Base-by-base conservation (phyloP, 345 rosid species). In the Orychophragmus violaceus region DNA sequence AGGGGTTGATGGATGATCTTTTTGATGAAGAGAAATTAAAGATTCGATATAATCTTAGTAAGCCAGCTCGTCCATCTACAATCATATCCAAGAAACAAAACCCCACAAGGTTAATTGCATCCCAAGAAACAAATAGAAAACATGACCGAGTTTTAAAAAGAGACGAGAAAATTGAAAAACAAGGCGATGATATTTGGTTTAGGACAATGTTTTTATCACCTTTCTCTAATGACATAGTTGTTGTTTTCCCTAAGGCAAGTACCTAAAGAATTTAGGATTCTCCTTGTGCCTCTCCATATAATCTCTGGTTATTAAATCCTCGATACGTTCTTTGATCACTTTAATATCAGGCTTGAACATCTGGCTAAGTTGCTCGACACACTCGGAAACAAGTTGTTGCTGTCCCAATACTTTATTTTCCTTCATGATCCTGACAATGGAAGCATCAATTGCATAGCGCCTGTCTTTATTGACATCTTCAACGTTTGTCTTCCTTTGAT, bases 261-360 rank as follows among this genome's bases (percentile, higher is more conserved):
- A 94, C 84, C 79, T 79, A 68, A 78, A 90, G 75, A 75, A 22
- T 68, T 79, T 88, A 16, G 79, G 81, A 50, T 90, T 87, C 51
- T 87, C 93, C 72, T 83, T 82, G 63, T 91, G 96, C 68, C 97
- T 87, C 78, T 90, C 99, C 78, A 94, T 68, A 54, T 88, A 94
- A 52, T 94, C 97, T 30, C 91, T 80, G 0, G 87, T 78, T 33
- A 90, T 94, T 45, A 94, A 74, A 67, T 88, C 95, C 79, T 94
- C 95, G 42, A 88, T 90, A 63, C 96, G 77, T 67, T 87, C 90
- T 84, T 94, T 94, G 36, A 94, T 94, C 10, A 86, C 95, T 81
- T 85, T 88, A 13, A 87, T 81, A 76, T 94, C 97, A 59, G 99
- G 97, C 95, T 90, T 94, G 79, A 94, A 88, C 96, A 84, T 90